phyloP scores from a whole-genome alignment of 2,329 filamentous ascomycete species.

The Claviceps fusiformis region DNA sequence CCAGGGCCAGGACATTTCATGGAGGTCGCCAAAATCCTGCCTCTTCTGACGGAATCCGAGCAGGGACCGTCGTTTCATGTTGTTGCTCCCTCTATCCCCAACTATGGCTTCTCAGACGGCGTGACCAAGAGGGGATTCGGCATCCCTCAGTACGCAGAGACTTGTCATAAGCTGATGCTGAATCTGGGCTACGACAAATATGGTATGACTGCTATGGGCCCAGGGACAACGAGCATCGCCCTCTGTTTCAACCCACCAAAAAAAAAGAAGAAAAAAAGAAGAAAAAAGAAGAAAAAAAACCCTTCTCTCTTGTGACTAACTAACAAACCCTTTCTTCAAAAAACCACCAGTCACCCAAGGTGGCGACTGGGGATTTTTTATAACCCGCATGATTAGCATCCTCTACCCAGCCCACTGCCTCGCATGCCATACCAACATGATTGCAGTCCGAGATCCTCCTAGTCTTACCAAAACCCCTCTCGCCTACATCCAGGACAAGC shows the following conservation, averaged over 20 bases:
- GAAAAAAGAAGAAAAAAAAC: too few species aligned
- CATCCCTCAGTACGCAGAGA: conserved; percentile 32
- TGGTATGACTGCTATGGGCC: conserved; percentile 9
- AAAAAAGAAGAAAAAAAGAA: background rate
- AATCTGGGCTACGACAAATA: conserved; percentile 41
- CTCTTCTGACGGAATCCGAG: conserved; percentile 23
- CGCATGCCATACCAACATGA: conserved; percentile 43
- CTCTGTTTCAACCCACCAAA: background rate
- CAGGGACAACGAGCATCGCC: too few species aligned
- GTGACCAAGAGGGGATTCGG: conserved; percentile 18
- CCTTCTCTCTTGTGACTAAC: background rate
- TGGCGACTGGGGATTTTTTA: conserved; percentile 57
- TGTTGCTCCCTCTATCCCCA: conserved; percentile 44
- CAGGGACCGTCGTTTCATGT: conserved; percentile 36
- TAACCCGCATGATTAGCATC: conserved; percentile 48
- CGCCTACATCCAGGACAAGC: conserved; percentile 39
- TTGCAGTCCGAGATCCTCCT: conserved; percentile 37
- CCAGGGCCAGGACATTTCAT: conserved; percentile 53
- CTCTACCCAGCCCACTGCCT: conserved; percentile 37
- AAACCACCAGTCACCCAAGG: conserved; percentile 36
- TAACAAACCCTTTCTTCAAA: conserved; percentile 16
- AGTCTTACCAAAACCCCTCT: conserved; percentile 37
- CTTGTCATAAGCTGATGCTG: conserved; percentile 54
- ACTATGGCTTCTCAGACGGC: conserved; percentile 27
- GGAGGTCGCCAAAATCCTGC: conserved; percentile 51